Conservation (phyloP, 768 basidiomycete genomes). For the Calocera cornea region DNA sequence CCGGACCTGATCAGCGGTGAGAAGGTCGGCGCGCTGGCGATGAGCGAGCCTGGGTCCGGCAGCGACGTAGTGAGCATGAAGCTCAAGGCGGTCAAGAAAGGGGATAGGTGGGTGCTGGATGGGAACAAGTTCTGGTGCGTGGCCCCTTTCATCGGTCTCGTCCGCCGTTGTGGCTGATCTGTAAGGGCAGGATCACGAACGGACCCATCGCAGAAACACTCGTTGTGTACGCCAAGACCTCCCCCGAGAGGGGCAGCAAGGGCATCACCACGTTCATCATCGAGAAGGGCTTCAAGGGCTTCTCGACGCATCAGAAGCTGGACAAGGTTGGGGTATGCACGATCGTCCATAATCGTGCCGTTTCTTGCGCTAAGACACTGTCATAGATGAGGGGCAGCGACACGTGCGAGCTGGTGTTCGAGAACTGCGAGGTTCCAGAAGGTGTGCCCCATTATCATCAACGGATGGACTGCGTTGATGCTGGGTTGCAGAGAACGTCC, state of each 20-base stretch:
- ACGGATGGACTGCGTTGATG: not conserved
- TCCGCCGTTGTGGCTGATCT: not conserved
- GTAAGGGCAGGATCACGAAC: constrained; percentile 91
- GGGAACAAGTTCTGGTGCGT: constrained; percentile 88
- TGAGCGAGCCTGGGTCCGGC: constrained; percentile 86
- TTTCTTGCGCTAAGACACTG: not conserved
- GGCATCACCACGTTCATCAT: constrained; percentile 89
- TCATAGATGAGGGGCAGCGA: constrained; percentile 78
- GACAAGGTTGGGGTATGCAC: constrained; percentile 66
- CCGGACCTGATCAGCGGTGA: constrained; percentile 61
- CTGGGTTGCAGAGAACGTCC: constrained; percentile 51
- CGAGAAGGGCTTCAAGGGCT: constrained; percentile 68
- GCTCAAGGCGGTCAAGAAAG: constrained; percentile 61
- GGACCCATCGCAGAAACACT: constrained; percentile 83
- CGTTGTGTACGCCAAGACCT: constrained; percentile 85
- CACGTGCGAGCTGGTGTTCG: constrained; percentile 86
- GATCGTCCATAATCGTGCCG: not conserved
- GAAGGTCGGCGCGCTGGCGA: constrained; percentile 79
- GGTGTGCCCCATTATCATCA: constrained; percentile 32
- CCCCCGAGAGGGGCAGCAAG: constrained; percentile 60
- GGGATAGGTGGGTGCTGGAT: constrained; percentile 66
- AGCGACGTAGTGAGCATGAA: constrained; percentile 95
- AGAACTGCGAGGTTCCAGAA: constrained; percentile 77
- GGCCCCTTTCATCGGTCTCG: not conserved
- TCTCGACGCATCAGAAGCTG: constrained; percentile 78